Conservation (phyloP, 495 filamentous ascomycete species). For the Penicillium pulvis region DNA sequence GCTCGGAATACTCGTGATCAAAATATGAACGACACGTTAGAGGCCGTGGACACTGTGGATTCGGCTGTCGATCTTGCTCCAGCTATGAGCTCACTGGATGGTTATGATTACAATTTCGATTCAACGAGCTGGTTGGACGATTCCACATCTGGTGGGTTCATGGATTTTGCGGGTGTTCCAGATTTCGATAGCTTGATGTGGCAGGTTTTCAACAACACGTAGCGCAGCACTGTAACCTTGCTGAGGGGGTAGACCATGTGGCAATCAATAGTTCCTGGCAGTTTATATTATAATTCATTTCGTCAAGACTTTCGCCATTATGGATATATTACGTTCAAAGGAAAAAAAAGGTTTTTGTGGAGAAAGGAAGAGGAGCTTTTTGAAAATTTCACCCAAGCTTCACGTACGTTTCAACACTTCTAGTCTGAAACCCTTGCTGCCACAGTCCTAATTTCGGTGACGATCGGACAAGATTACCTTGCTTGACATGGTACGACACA, state of each 20-base stretch:
- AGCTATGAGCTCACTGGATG: constrained; percentile 15
- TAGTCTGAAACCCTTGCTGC: too few species aligned
- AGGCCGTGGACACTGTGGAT: constrained; percentile 6
- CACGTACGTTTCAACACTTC: too few species aligned
- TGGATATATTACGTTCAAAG: too few species aligned
- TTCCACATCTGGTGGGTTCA: constrained; percentile 28
- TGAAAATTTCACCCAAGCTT: too few species aligned
- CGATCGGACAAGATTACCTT: background rate
- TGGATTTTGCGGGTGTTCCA: constrained; percentile 31
- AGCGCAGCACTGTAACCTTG: background rate
- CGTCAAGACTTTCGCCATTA: too few species aligned
- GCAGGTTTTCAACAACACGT: constrained; percentile 32
- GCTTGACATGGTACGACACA: background rate
- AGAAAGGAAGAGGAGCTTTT: too few species aligned
- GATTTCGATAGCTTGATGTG: constrained; percentile 43
- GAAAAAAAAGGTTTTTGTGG: too few species aligned
- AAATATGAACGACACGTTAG: background rate
- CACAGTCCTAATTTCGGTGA: too few species aligned
- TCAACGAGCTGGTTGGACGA: constrained; percentile 32
- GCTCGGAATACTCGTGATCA: background rate
- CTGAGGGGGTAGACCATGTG: background rate
- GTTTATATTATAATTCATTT: too few species aligned
- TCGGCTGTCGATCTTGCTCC: constrained; percentile 15
- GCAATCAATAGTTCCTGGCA: too few species aligned
- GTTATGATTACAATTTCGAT: constrained; percentile 15